Evolutionary conservation across 129 eudicot species (phyloP), one percentile per base, ranked within the genome.

Genomic region (Helichrysum umbraculigerum): DNA sequence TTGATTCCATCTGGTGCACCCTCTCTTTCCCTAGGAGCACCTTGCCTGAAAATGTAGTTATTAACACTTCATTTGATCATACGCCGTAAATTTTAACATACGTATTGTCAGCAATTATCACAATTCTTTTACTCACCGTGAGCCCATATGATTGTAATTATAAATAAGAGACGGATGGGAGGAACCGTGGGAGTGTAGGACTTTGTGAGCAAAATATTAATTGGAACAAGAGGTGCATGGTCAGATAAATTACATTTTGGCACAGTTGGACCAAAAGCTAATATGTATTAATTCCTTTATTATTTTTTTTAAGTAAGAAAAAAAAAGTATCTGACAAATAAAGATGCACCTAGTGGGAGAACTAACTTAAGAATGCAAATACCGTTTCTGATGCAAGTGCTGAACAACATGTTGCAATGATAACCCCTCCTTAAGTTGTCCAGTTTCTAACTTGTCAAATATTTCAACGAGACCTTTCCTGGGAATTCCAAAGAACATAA

Each of bases 391-490:
- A 73, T 93, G 98, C 89, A 88, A 47, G 70, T 83, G 75, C 74
- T 71, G 72, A 60, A 93, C 88, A 66, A 37, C 86, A 34, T 63
- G 81, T 19, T 93, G 86, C 77, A 90, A 68, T 62, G 86, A 71
- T 17, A 81, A 29, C 19, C 76, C 84, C 47, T 78, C 86, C n/a
- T 79, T 79, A 54, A 93, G 87, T 62, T 73, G 76, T 70, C 98
- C 98, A 68, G 78, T 84, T 64, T 93, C 98, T 88, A 90, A 66
- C 84, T 84, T 87, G 78, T 93, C 92, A 87, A 93, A 93, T 73
- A 93, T 75, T 78, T 87, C 85, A 68, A 90, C 97, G 11, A 93
- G 91, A 64, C 98, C 96, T 83, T 74, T 90, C 93, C 98, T 93
- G 88, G 81, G 78, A 19, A 61, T 39, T 21, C 74, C 77, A 32